These are phyloP conservation scores for Cutaneotrichosporon curvatum DNA, from an alignment of 1,284 basidiomycete genomes.

Conservation along the genomic window DNA sequence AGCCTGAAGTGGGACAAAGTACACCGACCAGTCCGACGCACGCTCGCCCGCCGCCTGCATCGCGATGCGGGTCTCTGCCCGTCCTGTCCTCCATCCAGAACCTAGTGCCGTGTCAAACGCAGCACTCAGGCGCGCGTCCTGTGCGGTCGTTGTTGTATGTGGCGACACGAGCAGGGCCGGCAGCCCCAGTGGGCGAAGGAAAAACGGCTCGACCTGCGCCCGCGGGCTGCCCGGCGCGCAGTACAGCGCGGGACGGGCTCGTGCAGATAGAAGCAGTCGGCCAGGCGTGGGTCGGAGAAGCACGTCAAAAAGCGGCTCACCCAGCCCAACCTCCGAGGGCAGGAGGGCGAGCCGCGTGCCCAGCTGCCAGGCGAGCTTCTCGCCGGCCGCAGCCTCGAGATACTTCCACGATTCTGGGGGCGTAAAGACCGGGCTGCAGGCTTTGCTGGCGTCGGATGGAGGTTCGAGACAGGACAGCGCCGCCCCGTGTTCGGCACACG, in stretches of 20 bases:
- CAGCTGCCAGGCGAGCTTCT: slow-evolving; percentile 18
- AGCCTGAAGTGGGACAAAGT: slow-evolving; percentile 25
- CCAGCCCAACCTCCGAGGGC: slow-evolving; percentile 1
- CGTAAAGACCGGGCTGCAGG: slow-evolving; percentile 7
- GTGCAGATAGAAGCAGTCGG: slow-evolving; percentile 6
- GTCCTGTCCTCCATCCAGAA: slow-evolving; percentile 20
- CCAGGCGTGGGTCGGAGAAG: slow-evolving; percentile 8
- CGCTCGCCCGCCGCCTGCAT: slow-evolving; percentile 13
- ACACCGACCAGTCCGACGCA: slow-evolving; percentile 26
- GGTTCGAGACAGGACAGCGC: slow-evolving; percentile 7
- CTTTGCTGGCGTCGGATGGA: neutral
- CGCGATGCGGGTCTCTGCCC: slow-evolving; percentile 15
- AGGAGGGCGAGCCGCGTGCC: slow-evolving; percentile 14
- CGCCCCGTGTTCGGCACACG: slow-evolving; percentile 12
- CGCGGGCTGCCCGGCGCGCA: neutral
- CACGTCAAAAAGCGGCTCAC: slow-evolving; percentile 12
- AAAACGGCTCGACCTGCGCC: slow-evolving; percentile 5
- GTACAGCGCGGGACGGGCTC: neutral
- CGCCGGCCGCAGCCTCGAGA: slow-evolving; percentile 15
- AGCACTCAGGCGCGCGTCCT: slow-evolving; percentile 15
- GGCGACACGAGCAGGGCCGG: slow-evolving; percentile 24
- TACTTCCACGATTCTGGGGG: slow-evolving; percentile 7
- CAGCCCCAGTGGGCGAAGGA: slow-evolving; percentile 20
- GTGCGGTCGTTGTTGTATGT: slow-evolving; percentile 7
- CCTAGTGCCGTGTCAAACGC: slow-evolving; percentile 18